These are phyloP conservation scores for Mucuna pruriens DNA, from an alignment of 306 rosid species.

Conservation along the genomic window DNA sequence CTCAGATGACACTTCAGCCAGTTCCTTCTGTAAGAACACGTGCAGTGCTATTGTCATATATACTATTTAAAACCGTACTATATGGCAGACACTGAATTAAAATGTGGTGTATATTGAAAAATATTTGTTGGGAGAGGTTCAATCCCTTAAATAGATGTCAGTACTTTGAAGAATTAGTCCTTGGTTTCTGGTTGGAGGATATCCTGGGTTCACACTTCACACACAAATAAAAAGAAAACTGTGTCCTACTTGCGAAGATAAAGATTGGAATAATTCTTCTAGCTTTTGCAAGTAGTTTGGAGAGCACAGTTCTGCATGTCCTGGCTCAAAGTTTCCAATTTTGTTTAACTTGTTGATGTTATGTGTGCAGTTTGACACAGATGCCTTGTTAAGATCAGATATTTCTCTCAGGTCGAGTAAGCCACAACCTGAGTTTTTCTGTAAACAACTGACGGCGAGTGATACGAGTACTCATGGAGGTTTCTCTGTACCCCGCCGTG, in stretches of 20 bases:
- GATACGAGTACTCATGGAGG: constrained; percentile 93
- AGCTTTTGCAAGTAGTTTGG: not conserved
- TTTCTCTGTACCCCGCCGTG: constrained; percentile 89
- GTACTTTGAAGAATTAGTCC: too few species aligned
- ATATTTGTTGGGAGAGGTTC: too few species aligned
- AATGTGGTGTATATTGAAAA: not conserved
- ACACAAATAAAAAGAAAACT: too few species aligned
- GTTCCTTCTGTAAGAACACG: constrained; percentile 61
- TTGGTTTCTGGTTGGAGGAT: too few species aligned
- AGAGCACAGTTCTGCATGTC: not conserved
- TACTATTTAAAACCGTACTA: not conserved
- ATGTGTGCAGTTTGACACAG: constrained; percentile 65
- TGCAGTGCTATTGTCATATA: not conserved
- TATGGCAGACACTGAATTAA: not conserved
- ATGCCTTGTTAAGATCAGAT: constrained; percentile 76
- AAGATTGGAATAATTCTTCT: not conserved
- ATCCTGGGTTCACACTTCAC: too few species aligned
- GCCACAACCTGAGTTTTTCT: constrained; percentile 80
- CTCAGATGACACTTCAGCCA: constrained; percentile 75
- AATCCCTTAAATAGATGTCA: too few species aligned
- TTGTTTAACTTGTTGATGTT: constrained; percentile 14
- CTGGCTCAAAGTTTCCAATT: not conserved
- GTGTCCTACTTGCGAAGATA: not conserved
- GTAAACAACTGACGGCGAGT: constrained; percentile 82
- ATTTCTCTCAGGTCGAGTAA: constrained; percentile 68